Conservation (phyloP, 164 flowering plant genomes). For the Annona cherimola region DNA sequence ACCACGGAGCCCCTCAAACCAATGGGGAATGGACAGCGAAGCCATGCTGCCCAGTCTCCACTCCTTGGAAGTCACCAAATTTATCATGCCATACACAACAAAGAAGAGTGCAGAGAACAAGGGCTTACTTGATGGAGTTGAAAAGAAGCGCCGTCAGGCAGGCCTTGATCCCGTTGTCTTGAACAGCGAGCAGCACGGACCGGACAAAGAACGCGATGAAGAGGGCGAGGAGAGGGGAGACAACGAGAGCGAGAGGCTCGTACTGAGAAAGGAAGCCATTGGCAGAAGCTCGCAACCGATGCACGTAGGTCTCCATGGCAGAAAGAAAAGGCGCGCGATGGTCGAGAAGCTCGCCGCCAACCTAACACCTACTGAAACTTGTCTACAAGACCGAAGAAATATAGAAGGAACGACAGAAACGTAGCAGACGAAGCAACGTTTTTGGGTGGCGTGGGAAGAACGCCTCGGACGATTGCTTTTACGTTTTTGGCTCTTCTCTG, state of each 20-base stretch:
- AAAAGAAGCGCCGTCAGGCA: slow-evolving; percentile 38
- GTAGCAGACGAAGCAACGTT: too few species aligned
- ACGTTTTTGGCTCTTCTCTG: background rate
- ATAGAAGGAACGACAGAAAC: too few species aligned
- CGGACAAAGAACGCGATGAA: slow-evolving; percentile 46
- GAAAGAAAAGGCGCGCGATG: background rate
- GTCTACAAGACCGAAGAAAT: too few species aligned
- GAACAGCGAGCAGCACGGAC: slow-evolving; percentile 31
- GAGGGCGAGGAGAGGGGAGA: slow-evolving; percentile 53
- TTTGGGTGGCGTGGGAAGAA: background rate
- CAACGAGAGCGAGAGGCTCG: slow-evolving; percentile 67
- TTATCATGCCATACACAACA: too few species aligned
- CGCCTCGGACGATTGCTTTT: background rate
- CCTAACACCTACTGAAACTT: too few species aligned
- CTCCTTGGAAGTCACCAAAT: too few species aligned
- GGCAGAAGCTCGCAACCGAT: slow-evolving; percentile 40
- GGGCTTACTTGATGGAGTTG: slow-evolving; percentile 51
- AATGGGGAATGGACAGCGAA: too few species aligned
- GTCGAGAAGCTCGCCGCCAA: background rate
- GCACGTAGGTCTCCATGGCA: background rate
- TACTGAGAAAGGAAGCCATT: slow-evolving; percentile 55
- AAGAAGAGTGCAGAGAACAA: background rate
- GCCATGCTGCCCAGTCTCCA: too few species aligned
- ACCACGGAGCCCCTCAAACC: too few species aligned
- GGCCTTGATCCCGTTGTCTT: slow-evolving; percentile 60